phyloP scores from a whole-genome alignment of 257 asterid species.

The Scutellaria minor region DNA sequence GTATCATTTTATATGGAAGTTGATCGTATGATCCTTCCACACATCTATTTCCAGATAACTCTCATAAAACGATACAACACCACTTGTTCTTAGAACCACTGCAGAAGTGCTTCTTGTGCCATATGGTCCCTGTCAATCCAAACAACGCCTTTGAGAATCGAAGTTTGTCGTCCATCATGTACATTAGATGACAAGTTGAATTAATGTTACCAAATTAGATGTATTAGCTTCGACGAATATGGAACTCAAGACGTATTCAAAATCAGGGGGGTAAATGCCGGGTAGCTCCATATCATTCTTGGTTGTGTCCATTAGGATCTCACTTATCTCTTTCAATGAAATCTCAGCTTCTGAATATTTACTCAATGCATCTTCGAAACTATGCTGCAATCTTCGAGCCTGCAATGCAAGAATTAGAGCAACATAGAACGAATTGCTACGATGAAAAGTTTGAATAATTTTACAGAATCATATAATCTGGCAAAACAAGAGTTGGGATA shows the following conservation, averaged over 20 bases:
- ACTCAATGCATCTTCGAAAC: constrained; percentile 44
- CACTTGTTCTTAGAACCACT: constrained; percentile 44
- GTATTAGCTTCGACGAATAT: constrained; percentile 65
- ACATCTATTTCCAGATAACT: constrained; percentile 45
- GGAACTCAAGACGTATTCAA: constrained; percentile 70
- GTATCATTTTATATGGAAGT: constrained; percentile 42
- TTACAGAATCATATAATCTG: background rate
- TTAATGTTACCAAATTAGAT: constrained; percentile 22
- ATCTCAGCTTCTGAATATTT: constrained; percentile 41
- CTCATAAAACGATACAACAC: constrained; percentile 58
- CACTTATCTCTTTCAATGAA: constrained; percentile 40
- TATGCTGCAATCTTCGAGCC: constrained; percentile 56
- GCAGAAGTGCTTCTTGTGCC: constrained; percentile 85
- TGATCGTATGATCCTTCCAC: constrained; percentile 62
- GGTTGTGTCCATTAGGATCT: constrained; percentile 52
- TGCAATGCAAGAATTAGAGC: constrained; percentile 30
- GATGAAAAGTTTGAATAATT: too few relatives aligned
- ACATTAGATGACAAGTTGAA: too few relatives aligned
- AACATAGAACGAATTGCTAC: background rate
- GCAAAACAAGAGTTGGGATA: background rate
- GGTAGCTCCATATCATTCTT: constrained; percentile 65
- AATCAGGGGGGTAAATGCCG: constrained; percentile 55
- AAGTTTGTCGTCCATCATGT: too few relatives aligned
- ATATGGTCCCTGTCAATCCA: constrained; percentile 54
- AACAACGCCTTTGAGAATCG: background rate